Conservation (phyloP, 345 rosid genomes). For the Cardamine resedifolia region DNA sequence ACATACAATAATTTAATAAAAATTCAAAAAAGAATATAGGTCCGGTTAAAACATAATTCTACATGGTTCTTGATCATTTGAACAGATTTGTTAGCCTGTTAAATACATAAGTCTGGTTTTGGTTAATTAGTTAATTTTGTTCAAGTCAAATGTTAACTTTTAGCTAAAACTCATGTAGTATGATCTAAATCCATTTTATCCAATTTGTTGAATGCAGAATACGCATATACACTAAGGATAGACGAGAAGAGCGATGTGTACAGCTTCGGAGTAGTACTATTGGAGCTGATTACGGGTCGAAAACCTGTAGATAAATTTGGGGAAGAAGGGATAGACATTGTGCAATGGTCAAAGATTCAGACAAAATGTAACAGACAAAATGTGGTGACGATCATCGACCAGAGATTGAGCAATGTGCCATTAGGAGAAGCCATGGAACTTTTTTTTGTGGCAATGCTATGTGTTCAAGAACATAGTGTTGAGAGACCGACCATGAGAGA, state of each 20-base stretch:
- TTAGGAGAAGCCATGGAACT: conserved; percentile 71
- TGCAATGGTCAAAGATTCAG: conserved; percentile 72
- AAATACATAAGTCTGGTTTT: background rate
- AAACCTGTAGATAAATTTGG: conserved; percentile 84
- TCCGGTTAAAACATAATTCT: background rate
- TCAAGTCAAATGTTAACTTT: background rate
- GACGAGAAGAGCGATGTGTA: conserved; percentile 95
- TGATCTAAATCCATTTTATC: background rate
- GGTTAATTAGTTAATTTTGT: background rate
- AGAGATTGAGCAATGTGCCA: conserved; percentile 54
- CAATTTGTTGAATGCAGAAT: conserved; percentile 46
- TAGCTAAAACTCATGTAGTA: background rate
- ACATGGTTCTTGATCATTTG: background rate
- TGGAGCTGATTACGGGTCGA: conserved; percentile 75
- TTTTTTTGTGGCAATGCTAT: conserved; percentile 82
- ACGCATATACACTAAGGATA: conserved; percentile 79
- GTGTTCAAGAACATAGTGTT: conserved; percentile 84
- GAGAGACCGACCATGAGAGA: conserved; percentile 97
- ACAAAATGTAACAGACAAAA: conserved; percentile 65
- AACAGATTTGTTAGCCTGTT: background rate
- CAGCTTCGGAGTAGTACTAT: conserved; percentile 82
- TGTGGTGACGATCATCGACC: conserved; percentile 57
- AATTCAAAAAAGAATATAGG: background rate
- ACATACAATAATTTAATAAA: background rate
- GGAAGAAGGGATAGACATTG: conserved; percentile 84